These are phyloP conservation scores for Ustilago trichophora DNA, from an alignment of 1,284 basidiomycete genomes.

Conservation along the genomic window DNA sequence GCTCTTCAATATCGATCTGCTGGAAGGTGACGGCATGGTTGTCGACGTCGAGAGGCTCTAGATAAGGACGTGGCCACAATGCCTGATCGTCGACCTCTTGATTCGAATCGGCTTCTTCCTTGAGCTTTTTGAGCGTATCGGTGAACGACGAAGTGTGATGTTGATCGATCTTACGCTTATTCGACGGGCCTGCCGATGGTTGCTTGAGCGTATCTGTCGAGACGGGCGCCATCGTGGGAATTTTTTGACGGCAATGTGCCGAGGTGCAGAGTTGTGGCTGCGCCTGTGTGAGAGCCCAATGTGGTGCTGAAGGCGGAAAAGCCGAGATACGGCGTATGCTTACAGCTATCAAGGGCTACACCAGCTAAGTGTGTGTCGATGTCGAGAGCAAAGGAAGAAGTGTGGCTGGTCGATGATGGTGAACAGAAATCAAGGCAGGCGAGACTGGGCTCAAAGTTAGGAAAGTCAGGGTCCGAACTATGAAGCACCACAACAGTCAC, in stretches of 20 bases:
- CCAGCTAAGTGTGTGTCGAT: too few species aligned
- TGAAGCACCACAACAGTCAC: too few species aligned
- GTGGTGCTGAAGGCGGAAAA: too few species aligned
- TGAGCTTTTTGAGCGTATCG: constrained; percentile 55
- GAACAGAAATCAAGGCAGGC: too few species aligned
- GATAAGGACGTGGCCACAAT: constrained; percentile 53
- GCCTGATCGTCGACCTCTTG: constrained; percentile 45
- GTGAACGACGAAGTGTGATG: constrained; percentile 51
- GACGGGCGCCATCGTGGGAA: constrained; percentile 40
- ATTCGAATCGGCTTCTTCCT: constrained; percentile 44
- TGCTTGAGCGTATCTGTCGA: constrained; percentile 29
- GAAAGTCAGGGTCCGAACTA: too few species aligned
- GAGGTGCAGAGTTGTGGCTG: neutral
- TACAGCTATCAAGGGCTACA: too few species aligned
- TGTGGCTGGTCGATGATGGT: too few species aligned
- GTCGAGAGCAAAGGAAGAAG: too few species aligned
- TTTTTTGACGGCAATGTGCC: constrained; percentile 9
- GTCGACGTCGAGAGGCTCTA: constrained; percentile 45
- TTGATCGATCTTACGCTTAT: constrained; percentile 47
- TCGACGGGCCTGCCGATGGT: constrained; percentile 22
- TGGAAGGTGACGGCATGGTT: constrained; percentile 58
- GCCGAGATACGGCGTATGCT: too few species aligned
- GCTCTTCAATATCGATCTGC: constrained; percentile 66
- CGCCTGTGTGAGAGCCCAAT: neutral
- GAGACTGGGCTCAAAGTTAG: too few species aligned